These are phyloP conservation scores for Candida dubliniensis DNA, from an alignment of 1,139 yeast species.

Conservation along the genomic window DNA sequence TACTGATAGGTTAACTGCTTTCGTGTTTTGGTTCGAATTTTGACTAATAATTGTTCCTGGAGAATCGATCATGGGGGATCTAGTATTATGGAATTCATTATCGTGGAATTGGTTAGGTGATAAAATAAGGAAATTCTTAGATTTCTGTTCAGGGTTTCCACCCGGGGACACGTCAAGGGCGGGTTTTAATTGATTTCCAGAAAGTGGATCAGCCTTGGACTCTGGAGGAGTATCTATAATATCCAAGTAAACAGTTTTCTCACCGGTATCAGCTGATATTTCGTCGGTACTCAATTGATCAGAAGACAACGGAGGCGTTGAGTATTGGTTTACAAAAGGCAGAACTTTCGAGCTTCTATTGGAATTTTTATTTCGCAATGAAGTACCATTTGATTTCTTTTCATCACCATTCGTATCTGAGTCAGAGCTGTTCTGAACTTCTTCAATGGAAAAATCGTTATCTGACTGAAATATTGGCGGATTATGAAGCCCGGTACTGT, in stretches of 20 bases:
- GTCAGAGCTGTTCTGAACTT: slow-evolving; percentile 39
- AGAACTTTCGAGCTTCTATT: slow-evolving; percentile 6
- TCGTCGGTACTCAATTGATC: not conserved
- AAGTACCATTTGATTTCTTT: slow-evolving; percentile 9
- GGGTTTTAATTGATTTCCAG: slow-evolving; percentile 20
- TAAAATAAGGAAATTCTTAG: slow-evolving; percentile 37
- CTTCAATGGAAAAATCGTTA: slow-evolving; percentile 41
- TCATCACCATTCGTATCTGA: slow-evolving; percentile 28
- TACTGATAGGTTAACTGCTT: slow-evolving; percentile 7
- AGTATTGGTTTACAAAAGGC: slow-evolving; percentile 5
- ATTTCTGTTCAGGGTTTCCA: slow-evolving; percentile 1
- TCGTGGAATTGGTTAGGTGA: slow-evolving; percentile 45
- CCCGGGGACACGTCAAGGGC: slow-evolving; percentile 24
- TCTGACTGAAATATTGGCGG: slow-evolving; percentile 8
- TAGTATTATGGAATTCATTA: slow-evolving; percentile 30
- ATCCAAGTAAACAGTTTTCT: slow-evolving; percentile 20
- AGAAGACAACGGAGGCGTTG: slow-evolving; percentile 12
- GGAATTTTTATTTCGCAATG: slow-evolving; percentile 13
- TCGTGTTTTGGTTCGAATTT: slow-evolving; percentile 3
- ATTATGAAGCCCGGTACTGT: not conserved
- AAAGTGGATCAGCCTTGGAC: slow-evolving; percentile 9
- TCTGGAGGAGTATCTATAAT: slow-evolving; percentile 19
- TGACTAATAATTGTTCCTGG: slow-evolving; percentile 10
- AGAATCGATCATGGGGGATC: slow-evolving; percentile 15
- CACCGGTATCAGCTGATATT: slow-evolving; percentile 8